Base-by-base conservation (phyloP, 2,329 filamentous ascomycete species). In the Gyromitra esculenta region DNA sequence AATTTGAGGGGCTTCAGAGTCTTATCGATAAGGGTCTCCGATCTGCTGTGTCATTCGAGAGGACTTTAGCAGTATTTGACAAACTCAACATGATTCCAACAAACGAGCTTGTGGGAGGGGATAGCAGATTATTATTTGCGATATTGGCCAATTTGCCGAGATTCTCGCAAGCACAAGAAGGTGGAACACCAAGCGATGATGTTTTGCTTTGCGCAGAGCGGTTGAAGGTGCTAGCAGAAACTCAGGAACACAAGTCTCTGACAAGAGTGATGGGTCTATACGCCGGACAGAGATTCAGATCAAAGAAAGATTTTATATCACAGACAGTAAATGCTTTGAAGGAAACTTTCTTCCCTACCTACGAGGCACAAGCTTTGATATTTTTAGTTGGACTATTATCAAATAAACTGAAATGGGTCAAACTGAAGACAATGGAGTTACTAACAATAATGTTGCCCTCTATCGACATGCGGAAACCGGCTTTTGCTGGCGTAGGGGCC, bases 311-410 rank as follows among this genome's bases (percentile, higher is more conserved):
- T 63, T 96, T 98, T 80, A 86, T 97, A 35, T 84, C 86, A 5
- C 90, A 93, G 75, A 88, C 93, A 5, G 88, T 96, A 72, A 87
- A 87, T 13, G 91, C 94, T 5, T 86, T 98, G 57, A 89, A 90
- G 73, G 89, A 91, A 62, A 89, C 90, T 37, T 98, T 92, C 83
- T 91, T 97, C 77, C 94, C 94, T 0, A 87, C 89, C 37, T 88
- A 92, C 73, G 95, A 98, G 80, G 93, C 96, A 80, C 89, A 90
- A 76, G 92, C 93, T 85, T 85, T 99, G 9, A 93, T 94, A 0
- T 97, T 97, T 84, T 85, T 98, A 56, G 92, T 98, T 84, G 94
- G 96, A 1, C 87, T 97, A 62, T 86, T 99, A 68, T 97, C 94
- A 13, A 99, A 99, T 82, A 91, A 91, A 43, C 88, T 91, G 0